Base-by-base conservation (phyloP, 176 grass and related monocot genomes). In the Eleusine indica region DNA sequence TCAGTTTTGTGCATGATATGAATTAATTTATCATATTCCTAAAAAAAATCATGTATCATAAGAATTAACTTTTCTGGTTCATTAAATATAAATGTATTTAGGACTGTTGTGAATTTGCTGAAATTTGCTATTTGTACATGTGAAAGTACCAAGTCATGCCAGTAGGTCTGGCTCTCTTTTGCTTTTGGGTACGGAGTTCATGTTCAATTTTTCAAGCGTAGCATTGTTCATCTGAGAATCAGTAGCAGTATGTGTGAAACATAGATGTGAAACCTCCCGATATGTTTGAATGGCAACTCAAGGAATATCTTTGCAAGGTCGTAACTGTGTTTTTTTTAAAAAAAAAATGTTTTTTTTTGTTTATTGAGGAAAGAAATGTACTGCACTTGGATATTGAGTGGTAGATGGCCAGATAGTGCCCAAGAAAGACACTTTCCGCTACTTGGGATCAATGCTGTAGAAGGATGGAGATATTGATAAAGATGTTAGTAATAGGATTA, bases 161-260 rank as follows among this genome's bases (percentile, higher is more conserved):
- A 51, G 49, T 68, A 69, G 18, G 63, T 69, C 29, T 39, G 62
- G 5, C 12, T 87, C 66, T 81, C 19, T 28, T 67, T 2, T 47
- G 13, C 70, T 84, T 79, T 74, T 19, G 66, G 58, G 35, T 11
- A 60, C 14, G 22, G 2, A 68, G 38, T 1, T 48, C 11, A 8
- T 58, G 48, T 47, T 78, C 76, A 46, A 47, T 46, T 81, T 38
- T 70, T 44, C 30, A 68, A 81, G 77, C 37, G 19, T 49, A 11
- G 22, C 57, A 81, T 80, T 85, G 42, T 28, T 52, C 43, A n/a
- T 40, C 69, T 32, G 75, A 85, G 66, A 73, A 76, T 76, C 18
- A 62, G 43, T 75, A 63, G 56, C 22, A 69, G 41, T 62, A 13
- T 61, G 44, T 39, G 44, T 22, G 44, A 87, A 77, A 43, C 6